Conservation (phyloP, 2,329 filamentous ascomycete genomes). For the Hirsutella thompsonii region DNA sequence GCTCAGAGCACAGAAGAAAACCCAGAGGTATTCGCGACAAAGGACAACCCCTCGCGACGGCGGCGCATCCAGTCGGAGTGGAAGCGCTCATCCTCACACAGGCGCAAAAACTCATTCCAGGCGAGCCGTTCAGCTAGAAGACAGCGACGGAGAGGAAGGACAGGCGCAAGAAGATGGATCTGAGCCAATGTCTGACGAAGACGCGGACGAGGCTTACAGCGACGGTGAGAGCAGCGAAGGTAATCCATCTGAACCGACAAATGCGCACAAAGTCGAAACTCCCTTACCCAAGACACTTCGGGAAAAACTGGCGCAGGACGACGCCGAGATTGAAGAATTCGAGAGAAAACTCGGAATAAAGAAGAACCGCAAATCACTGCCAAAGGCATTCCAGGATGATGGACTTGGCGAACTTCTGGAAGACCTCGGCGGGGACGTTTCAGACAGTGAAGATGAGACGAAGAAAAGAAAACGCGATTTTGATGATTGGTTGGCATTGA, state of each 20-base stretch:
- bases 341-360: slow-evolving; percentile 80
- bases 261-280: slow-evolving; percentile 14
- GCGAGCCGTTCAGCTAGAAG: neutral
- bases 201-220: slow-evolving; percentile 1
- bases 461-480: slow-evolving; percentile 47
- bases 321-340: slow-evolving; percentile 75
- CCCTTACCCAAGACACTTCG: slow-evolving; percentile 9
- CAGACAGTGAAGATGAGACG: slow-evolving; percentile 41
- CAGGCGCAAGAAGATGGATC: too few relatives aligned
- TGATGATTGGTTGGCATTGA: slow-evolving; percentile 47
- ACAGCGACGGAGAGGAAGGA: slow-evolving; percentile 4
- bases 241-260: slow-evolving; percentile 13
- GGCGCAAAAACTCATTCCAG: too few relatives aligned
- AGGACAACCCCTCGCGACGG: neutral
- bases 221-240: slow-evolving; percentile 10
- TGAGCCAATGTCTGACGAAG: neutral
- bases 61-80: neutral
- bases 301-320: slow-evolving; percentile 63
- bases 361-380: slow-evolving; percentile 60
- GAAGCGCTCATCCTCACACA: too few relatives aligned
- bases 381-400: slow-evolving; percentile 66
- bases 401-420: slow-evolving; percentile 69
- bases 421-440: slow-evolving; percentile 37
- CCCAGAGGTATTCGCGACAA: slow-evolving; percentile 15
- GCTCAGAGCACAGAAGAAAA: slow-evolving; percentile 49